Conservation (phyloP, 306 rosid species). For the Prinsepia uniflora region DNA sequence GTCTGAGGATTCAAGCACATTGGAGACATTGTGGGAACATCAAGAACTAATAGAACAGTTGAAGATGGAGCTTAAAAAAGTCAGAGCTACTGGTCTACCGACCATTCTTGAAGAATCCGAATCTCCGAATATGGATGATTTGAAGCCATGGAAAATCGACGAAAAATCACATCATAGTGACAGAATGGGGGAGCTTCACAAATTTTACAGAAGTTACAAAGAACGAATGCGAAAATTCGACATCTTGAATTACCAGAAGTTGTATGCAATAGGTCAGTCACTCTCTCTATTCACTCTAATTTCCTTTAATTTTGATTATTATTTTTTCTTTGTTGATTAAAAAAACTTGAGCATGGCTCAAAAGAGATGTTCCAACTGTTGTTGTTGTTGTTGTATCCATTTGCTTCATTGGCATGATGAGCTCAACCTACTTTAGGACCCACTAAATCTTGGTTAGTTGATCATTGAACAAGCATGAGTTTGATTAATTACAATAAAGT, state of each 20-base stretch:
- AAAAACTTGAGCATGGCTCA: background rate
- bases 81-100: conserved; percentile 72
- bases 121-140: conserved; percentile 72
- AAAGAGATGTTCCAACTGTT: background rate
- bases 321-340: conserved; percentile 1
- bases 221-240: conserved; percentile 95
- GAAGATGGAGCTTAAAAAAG: conserved; percentile 85
- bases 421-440: conserved; percentile 34
- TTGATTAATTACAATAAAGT: conserved; percentile 17
- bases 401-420: conserved; percentile 26
- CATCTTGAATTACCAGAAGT: conserved; percentile 94
- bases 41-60: conserved; percentile 86
- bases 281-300: background rate
- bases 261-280: conserved; percentile 82
- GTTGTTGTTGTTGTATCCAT: conserved; percentile 13
- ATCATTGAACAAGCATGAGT: conserved; percentile 32
- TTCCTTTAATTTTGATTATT: background rate
- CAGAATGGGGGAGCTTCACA: conserved; percentile 62
- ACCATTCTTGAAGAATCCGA: conserved; percentile 91
- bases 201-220: conserved; percentile 72
- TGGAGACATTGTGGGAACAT: conserved; percentile 87
- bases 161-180: conserved; percentile 56
- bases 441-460: conserved; percentile 47
- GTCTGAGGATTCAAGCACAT: conserved; percentile 50
- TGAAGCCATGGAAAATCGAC: conserved; percentile 96